Evolutionary conservation across 768 basidiomycete species (phyloP).

Genomic region (Leccinum variicolor): DNA sequence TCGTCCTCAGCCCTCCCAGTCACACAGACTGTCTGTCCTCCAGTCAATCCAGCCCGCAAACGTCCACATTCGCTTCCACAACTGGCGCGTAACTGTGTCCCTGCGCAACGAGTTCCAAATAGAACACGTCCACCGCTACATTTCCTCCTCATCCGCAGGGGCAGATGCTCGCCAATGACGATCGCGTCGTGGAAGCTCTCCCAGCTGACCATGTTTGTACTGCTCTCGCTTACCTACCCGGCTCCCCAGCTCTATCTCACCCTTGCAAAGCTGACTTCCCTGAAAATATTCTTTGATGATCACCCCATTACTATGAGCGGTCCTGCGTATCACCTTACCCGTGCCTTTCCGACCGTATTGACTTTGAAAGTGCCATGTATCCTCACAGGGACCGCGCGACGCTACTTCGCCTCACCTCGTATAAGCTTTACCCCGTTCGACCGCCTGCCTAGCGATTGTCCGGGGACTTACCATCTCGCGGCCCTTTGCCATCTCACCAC

Average conservation of each 20-base stretch:
- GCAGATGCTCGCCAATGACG: constrained; percentile 25
- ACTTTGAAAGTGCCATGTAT: constrained; percentile 39
- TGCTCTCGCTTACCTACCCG: constrained; percentile 5
- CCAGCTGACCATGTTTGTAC: constrained; percentile 18
- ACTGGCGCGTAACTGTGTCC: constrained; percentile 30
- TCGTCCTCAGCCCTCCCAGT: constrained; percentile 23
- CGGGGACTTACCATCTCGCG: constrained; percentile 29
- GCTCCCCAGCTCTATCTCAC: constrained; percentile 25
- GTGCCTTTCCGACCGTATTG: neutral
- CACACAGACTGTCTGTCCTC: neutral
- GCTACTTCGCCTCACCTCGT: constrained; percentile 20
- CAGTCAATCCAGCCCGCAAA: constrained; percentile 29
- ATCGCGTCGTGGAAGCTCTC: constrained; percentile 25
- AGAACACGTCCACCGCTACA: constrained; percentile 20
- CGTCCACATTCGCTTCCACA: constrained; percentile 29
- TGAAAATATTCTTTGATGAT: constrained; percentile 31
- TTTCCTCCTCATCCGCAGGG: constrained; percentile 13
- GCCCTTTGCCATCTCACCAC: constrained; percentile 31
- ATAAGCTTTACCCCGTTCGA: constrained; percentile 36
- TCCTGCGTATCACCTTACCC: neutral
- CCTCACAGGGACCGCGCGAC: constrained; percentile 13
- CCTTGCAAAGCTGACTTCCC: constrained; percentile 26
- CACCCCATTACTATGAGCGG: constrained; percentile 18
- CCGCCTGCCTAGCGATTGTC: constrained; percentile 18
- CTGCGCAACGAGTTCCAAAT: constrained; percentile 39